Evolutionary conservation across 108 stramenopile species (phyloP), one percentile per base, ranked within the genome.

Genomic region (Poteriospumella lacustris): DNA sequence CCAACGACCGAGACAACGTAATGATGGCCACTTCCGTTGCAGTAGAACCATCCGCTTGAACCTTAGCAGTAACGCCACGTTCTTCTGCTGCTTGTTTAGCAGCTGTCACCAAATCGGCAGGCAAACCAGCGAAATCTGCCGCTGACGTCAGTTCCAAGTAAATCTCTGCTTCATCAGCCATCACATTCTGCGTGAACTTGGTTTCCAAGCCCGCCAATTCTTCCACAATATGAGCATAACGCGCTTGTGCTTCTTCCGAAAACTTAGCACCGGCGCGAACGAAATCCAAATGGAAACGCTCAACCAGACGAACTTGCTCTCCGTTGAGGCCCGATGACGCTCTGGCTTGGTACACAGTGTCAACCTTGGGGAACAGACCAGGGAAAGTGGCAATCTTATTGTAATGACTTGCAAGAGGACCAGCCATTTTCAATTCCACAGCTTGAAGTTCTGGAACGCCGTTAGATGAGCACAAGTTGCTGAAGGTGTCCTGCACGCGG

Each of bases 391-490:
- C 15, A 24, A 64, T 64, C 24, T 31, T 3, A 24, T 64, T 64
- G 60, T 12, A 19, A 64, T 31, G 31, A 19, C 3, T 19, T 5
- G 60, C 60, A 5, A 64, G 31, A 3, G 60, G 60, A 3, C 12
- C 60, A 24, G 60, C 60, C 60, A 64, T 12, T 34, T 64, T 64
- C 15, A 64, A 34, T 24, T 64, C 60, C 15, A 64, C 60, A 26
- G 60, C 60, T 64, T 64, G 60, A 26, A 64, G 31, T 64, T 64
- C 60, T 31, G 60, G 60, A 19, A 64, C 60, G 36, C 60, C 60
- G 36, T 12, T 24, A 5, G 60, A 64, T 12, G 60, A 64, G 31
- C 60, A 64, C 31, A 64, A 24, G 24, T 64, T 64, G 5, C 3
- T 3, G 36, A 64, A 64, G 3, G 31, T 33, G 3, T 33, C 60